Percentiles rank a stretch among this genome's conserved stretches.
phyloP scores from a whole-genome alignment of 768 basidiomycete species.

The Pleurotus pulmonarius region DNA sequence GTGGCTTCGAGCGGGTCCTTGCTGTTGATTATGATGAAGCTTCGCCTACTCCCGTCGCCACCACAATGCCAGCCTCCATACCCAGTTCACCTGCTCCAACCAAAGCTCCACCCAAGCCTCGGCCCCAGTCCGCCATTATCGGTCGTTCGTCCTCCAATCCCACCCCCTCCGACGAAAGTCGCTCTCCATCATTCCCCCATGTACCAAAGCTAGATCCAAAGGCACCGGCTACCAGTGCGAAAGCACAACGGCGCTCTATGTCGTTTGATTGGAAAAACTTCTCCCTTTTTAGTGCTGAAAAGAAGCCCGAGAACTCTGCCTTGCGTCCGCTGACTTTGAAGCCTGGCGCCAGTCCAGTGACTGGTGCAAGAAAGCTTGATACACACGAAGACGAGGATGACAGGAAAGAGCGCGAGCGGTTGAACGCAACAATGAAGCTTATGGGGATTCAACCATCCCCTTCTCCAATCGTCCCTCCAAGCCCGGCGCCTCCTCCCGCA shows the following conservation, averaged over 20 bases:
- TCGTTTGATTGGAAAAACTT: slow-evolving; percentile 85
- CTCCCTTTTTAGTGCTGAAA: slow-evolving; percentile 69
- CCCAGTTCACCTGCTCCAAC: slow-evolving; percentile 20
- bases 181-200: slow-evolving; percentile 19
- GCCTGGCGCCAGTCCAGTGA: slow-evolving; percentile 53
- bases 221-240: slow-evolving; percentile 27
- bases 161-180: slow-evolving; percentile 20
- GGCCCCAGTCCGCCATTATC: slow-evolving; percentile 63
- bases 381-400: slow-evolving; percentile 93
- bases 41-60: slow-evolving; percentile 41
- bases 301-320: slow-evolving; percentile 53
- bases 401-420: slow-evolving; percentile 76
- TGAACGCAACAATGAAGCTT: slow-evolving; percentile 89
- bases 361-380: slow-evolving; percentile 74
- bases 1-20: slow-evolving; percentile 95
- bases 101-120: slow-evolving; percentile 36
- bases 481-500: slow-evolving; percentile 20
- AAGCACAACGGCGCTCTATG: slow-evolving; percentile 65
- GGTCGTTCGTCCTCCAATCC: slow-evolving; percentile 36
- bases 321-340: slow-evolving; percentile 74
- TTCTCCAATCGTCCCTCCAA: slow-evolving; percentile 31
- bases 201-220: slow-evolving; percentile 15
- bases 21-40: slow-evolving; percentile 85
- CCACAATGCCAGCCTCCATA: slow-evolving; percentile 21
- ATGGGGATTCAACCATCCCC: slow-evolving; percentile 83